Evolutionary conservation across 169 alveolate species (phyloP), one percentile per base, ranked within the genome.

Genomic region (Plasmodium malariae): DNA sequence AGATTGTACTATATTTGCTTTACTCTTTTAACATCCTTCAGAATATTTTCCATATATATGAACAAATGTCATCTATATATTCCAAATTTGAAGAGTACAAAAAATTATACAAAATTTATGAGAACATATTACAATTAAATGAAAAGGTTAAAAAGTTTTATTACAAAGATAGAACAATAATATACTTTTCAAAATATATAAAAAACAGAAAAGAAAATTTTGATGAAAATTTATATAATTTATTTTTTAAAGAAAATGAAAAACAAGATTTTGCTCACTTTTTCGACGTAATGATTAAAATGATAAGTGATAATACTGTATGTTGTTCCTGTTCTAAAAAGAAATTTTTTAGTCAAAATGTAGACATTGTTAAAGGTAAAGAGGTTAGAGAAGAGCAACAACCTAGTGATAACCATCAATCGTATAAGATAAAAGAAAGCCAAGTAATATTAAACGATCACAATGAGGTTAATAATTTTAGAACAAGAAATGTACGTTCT

Each of bases 181-280:
- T 83, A 4, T 55, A 83, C 67, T 83, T 83, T 28, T 67, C 91
- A 12, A 83, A 83, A 37, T 67, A 65, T 83, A 34, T 67, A 14
- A 83, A 83, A 83, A 83, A 83, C 21, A 57, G 85, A 32, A 83
- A 55, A 54, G 83, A 83, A 26, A 49, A 65, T 83, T 83, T 83
- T 54, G 91, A 83, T 30, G 83, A 83, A 67, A 83, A 83, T 43
- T 67, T 83, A 45, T 83, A 83, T 57, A 83, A 67, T 6, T 48
- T 83, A 68, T 67, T 83, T 65, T 83, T 67, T 83, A 83, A 67
- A 70, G 54, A 83, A 51, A 67, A 67, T 17, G 83, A 83, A 67
- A 83, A 67, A 30, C 28, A 71, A 49, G 83, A 67, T n/a, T 83
- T 67, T 43, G 73, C 34, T 4, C 68, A 60, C n/a, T 83, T 32